These are phyloP conservation scores for Naumovozyma dairenensis DNA, from an alignment of 805 yeast species.

Conservation along the genomic window DNA sequence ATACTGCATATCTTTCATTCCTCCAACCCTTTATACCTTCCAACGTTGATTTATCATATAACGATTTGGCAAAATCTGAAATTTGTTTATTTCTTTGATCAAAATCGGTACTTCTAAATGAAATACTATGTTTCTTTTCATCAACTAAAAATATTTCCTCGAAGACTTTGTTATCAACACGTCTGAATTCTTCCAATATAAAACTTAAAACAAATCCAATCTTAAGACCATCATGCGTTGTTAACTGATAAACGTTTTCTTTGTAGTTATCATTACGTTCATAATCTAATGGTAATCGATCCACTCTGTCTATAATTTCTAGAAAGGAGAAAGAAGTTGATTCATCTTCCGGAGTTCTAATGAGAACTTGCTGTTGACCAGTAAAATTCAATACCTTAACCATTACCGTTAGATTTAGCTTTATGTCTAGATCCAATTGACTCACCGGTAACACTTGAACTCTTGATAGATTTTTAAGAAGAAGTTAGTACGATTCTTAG, in stretches of 20 bases:
- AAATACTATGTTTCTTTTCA: conserved; percentile 25
- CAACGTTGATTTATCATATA: conserved; percentile 29
- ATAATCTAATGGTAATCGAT: conserved; percentile 20
- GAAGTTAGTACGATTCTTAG: too few relatives aligned
- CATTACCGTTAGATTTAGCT: conserved; percentile 7
- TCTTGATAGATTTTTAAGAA: too few relatives aligned
- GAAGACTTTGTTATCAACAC: conserved; percentile 7
- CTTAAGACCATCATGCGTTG: conserved; percentile 30
- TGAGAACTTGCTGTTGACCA: conserved; percentile 13
- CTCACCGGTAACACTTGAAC: too few relatives aligned
- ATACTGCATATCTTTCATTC: conserved; percentile 68
- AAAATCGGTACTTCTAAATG: conserved; percentile 24
- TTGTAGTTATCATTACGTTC: conserved; percentile 10
- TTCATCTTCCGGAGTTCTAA: conserved; percentile 19
- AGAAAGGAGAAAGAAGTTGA: conserved; percentile 16
- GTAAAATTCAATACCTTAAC: conserved; percentile 11
- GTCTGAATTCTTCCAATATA: conserved; percentile 28
- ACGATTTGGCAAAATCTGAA: conserved; percentile 32
- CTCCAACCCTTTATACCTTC: conserved; percentile 66
- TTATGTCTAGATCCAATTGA: background rate
- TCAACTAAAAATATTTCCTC: conserved; percentile 21
- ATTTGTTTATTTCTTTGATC: conserved; percentile 33
- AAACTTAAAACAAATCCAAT: conserved; percentile 34
- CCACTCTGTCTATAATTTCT: conserved; percentile 21
- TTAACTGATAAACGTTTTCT: conserved; percentile 25